phyloP scores from a whole-genome alignment of 1,284 basidiomycete genomes.

The Leccinum colubrinum region DNA sequence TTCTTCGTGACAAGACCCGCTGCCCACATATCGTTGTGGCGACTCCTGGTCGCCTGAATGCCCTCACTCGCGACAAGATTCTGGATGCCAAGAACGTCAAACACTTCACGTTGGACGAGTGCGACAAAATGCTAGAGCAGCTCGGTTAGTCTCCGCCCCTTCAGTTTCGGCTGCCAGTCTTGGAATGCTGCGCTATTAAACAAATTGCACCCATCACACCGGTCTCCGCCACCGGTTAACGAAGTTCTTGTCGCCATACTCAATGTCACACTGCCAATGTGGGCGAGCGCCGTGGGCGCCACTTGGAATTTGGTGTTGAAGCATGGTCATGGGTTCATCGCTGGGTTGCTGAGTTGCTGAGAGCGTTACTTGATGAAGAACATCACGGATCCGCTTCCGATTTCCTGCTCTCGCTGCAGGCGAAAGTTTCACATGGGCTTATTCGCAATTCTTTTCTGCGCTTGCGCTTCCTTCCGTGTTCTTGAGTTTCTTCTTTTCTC shows the following conservation, averaged over 20 bases:
- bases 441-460: slow-evolving; percentile 12
- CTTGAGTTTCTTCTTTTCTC: slow-evolving; percentile 45
- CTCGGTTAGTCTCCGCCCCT: slow-evolving; percentile 88
- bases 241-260: slow-evolving; percentile 50
- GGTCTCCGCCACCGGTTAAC: slow-evolving; percentile 36
- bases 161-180: slow-evolving; percentile 54
- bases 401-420: slow-evolving; percentile 18
- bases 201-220: slow-evolving; percentile 38
- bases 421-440: slow-evolving; percentile 17
- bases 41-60: slow-evolving; percentile 94
- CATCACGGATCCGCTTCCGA: slow-evolving; percentile 14
- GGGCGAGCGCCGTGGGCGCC: slow-evolving; percentile 26
- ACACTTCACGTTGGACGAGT: slow-evolving; percentile 99
- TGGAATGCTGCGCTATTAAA: slow-evolving; percentile 43
- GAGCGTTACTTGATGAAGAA: slow-evolving; percentile 31
- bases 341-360: slow-evolving; percentile 33
- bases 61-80: slow-evolving; percentile 90
- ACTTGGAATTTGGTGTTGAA: slow-evolving; percentile 35
- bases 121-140: slow-evolving; percentile 99
- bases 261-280: slow-evolving; percentile 46
- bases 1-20: slow-evolving; percentile 93
- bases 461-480: slow-evolving; percentile 16
- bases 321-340: slow-evolving; percentile 32
- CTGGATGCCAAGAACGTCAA: slow-evolving; percentile 93
- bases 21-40: slow-evolving; percentile 99